Evolutionary conservation across 805 yeast species (phyloP), one percentile per base, ranked within the genome.

Genomic region (Metschnikowia rubicola): DNA sequence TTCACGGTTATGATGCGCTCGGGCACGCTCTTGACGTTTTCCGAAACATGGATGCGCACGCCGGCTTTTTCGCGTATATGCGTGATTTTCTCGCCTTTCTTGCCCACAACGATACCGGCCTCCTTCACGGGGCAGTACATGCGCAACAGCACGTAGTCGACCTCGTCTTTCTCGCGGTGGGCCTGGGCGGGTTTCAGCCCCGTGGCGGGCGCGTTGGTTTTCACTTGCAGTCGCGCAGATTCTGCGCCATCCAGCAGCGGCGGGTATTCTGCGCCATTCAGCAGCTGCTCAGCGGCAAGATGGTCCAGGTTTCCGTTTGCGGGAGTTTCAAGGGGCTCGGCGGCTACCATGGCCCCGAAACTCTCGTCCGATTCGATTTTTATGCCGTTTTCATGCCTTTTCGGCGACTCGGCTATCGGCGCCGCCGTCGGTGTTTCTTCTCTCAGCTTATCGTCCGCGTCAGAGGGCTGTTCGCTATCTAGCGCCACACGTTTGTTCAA

Each of bases 51-150:
- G 37, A 88, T 75, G 53, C 85, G 73, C 8, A 87, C 84, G 45
- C 73, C 73, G 2, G 92, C 81, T 41, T 72, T 71, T 10, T 77
- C 82, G 55, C 87, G 80, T 45, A 87, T 77, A 50, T 75, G 83
- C 37, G 78, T 74, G 41, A 87, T 85, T 12, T 75, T 78, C 47
- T 83, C 88, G n/a, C 96, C 96, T 46, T 84, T 85, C 55, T 83
- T 84, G 0, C 96, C 95, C 12, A 87, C 92, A 39, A 87, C 73
- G 17, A 78, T 64, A 3, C 87, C 81, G 1, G 95, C 91, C 59
- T 88, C 91, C 55, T 80, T 84, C 12, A 84, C 86, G 3, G 80
- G 77, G 55, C 91, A 84, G 42, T 84, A 73, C 88, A 87, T 84
- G 52, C 96, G 73, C 63, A 87, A 71, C 55, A 80, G 81, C 4